These are phyloP conservation scores for Metarhizium album DNA, from an alignment of 2,329 filamentous ascomycete species.

Conservation along the genomic window DNA sequence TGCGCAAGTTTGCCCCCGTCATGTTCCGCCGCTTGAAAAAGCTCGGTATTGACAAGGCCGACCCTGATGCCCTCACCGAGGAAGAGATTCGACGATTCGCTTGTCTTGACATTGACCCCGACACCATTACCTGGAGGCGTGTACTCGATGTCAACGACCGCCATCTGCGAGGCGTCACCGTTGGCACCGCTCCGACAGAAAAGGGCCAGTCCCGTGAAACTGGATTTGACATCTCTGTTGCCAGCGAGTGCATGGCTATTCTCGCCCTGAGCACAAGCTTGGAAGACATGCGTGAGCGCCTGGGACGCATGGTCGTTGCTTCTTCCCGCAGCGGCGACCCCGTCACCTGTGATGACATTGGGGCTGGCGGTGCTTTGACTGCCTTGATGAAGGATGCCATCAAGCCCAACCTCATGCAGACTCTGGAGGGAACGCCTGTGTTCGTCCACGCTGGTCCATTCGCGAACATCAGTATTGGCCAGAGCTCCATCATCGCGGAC, in stretches of 20 bases:
- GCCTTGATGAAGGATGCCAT: conserved; percentile 97
- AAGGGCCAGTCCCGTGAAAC: conserved; percentile 82
- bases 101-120: conserved; percentile 90
- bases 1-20: conserved; percentile 73
- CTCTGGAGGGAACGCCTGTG: conserved; percentile 89
- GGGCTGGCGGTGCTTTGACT: conserved; percentile 81
- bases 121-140: conserved; percentile 93
- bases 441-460: conserved; percentile 97
- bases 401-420: conserved; percentile 99
- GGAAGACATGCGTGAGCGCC: conserved; percentile 79
- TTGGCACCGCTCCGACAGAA: conserved; percentile 82
- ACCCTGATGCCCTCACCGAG: conserved; percentile 79
- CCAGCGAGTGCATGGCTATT: conserved; percentile 97
- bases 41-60: conserved; percentile 89
- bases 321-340: conserved; percentile 78
- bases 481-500: conserved; percentile 89
- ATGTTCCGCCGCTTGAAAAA: conserved; percentile 94
- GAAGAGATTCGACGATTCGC: conserved; percentile 85
- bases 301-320: conserved; percentile 92
- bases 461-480: conserved; percentile 96
- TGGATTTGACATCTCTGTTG: conserved; percentile 95
- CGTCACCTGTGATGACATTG: conserved; percentile 92
- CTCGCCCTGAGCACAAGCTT: conserved; percentile 85
- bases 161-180: conserved; percentile 78
- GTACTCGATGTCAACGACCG: conserved; percentile 97